Conservation (phyloP, 352 stramenopile genomes). For the Peronospora destructor region DNA sequence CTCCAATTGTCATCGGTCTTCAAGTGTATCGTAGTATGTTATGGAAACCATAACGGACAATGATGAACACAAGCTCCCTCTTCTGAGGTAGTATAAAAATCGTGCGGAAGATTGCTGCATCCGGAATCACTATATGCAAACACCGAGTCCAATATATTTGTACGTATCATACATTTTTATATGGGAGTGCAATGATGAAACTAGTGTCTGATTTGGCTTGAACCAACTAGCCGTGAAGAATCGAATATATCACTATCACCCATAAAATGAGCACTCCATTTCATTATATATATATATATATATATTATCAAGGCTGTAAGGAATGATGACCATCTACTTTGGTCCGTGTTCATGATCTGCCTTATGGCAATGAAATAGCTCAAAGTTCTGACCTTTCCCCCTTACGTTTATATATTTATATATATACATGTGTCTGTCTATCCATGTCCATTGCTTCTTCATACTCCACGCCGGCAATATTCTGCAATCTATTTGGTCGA, state of each 20-base stretch:
- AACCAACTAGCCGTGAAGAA: conserved; percentile 88
- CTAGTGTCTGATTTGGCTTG: conserved; percentile 76
- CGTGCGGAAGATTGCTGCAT: conserved; percentile 80
- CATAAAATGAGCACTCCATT: conserved; percentile 85
- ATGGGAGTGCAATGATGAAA: conserved; percentile 87
- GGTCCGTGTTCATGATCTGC: conserved; percentile 89
- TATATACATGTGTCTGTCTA: conserved; percentile 9
- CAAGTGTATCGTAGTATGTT: not conserved
- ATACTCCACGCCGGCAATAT: conserved; percentile 88
- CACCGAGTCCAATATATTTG: conserved; percentile 56
- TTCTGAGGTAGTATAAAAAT: conserved; percentile 66
- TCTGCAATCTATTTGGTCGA: conserved; percentile 35
- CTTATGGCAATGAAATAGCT: conserved; percentile 87
- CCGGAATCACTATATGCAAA: conserved; percentile 88
- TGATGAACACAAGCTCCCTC: conserved; percentile 86
- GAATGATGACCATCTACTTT: conserved; percentile 87
- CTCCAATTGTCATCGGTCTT: conserved; percentile 16
- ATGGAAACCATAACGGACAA: conserved; percentile 31
- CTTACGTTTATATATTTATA: conserved; percentile 14
- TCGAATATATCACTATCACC: conserved; percentile 90
- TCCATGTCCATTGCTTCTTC: conserved; percentile 47
- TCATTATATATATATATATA: conserved; percentile 17
- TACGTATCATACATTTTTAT: no score
- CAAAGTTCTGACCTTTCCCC: conserved; percentile 79
- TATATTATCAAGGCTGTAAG: conserved; percentile 17